A percentile compares a stretch with the other conserved stretches of the same genome.
Evolutionary conservation across 2,329 filamentous ascomycete species (phyloP).

Genomic region (Aaosphaeria pasadenensis): DNA sequence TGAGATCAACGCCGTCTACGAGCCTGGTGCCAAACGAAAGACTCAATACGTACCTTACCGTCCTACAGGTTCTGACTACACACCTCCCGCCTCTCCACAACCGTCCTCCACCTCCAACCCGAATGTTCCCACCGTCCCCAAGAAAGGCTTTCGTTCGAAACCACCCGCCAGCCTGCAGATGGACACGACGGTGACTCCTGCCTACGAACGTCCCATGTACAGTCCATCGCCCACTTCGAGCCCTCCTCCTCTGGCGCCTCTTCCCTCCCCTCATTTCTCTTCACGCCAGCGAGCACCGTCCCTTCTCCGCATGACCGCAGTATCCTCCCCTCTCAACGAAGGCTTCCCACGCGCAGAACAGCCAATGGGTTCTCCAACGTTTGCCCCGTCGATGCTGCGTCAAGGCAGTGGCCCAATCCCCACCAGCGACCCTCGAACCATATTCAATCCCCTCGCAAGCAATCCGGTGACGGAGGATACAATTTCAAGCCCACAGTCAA

Average conservation of each 20-base stretch:
- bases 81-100: constrained; percentile 31
- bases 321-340: constrained; percentile 25
- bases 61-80: constrained; percentile 24
- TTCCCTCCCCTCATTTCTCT: constrained; percentile 42
- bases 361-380: constrained; percentile 21
- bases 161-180: constrained; percentile 29
- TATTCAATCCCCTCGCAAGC: constrained; percentile 34
- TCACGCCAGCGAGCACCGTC: constrained; percentile 41
- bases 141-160: constrained; percentile 20
- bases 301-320: constrained; percentile 34
- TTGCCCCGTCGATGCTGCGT: constrained; percentile 19
- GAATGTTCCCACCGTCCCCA: constrained; percentile 13
- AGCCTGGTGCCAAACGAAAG: constrained; percentile 10
- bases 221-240: constrained; percentile 28
- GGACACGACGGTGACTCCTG: constrained; percentile 19
- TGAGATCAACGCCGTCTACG: constrained; percentile 7
- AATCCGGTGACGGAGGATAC: constrained; percentile 30
- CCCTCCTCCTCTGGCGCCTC: constrained; percentile 23
- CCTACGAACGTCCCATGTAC: constrained; percentile 25
- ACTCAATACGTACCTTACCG: constrained; percentile 22
- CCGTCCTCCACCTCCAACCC: constrained; percentile 8
- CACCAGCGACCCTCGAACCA: constrained; percentile 28
- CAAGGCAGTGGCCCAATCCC: constrained; percentile 20
- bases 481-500: constrained; percentile 9
- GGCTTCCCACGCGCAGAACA: constrained; percentile 17